These are phyloP conservation scores for Tetraselmis chui DNA, from an alignment of 139 green algal species.

Conservation along the genomic window DNA sequence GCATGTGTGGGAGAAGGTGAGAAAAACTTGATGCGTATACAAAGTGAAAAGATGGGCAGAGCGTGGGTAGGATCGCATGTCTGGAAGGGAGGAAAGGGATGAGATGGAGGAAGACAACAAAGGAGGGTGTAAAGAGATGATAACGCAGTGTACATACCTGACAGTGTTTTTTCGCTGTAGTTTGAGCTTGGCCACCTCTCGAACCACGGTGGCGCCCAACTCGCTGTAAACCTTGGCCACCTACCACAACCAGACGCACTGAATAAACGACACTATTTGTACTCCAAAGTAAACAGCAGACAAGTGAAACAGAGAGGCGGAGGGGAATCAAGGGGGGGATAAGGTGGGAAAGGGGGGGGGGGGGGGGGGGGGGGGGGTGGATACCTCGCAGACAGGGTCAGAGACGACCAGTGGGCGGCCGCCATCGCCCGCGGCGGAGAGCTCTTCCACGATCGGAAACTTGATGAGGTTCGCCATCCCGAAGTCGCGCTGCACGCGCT, in stretches of 20 bases:
- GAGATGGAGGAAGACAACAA: too few relatives aligned
- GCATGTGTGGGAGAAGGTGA: too few relatives aligned
- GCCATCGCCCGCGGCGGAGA: slow-evolving; percentile 83
- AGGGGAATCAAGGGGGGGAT: background rate
- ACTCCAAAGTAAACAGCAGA: too few relatives aligned
- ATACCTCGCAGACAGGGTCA: slow-evolving; percentile 47
- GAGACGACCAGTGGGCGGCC: slow-evolving; percentile 81
- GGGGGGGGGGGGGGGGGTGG: slow-evolving; percentile 1
- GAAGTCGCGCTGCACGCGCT: slow-evolving; percentile 80
- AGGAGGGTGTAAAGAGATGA: too few relatives aligned
- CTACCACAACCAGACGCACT: too few relatives aligned
- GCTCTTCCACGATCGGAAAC: slow-evolving; percentile 86
- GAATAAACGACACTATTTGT: too few relatives aligned
- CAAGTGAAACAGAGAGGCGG: background rate
- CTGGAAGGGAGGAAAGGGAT: too few relatives aligned
- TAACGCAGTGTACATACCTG: slow-evolving; percentile 10
- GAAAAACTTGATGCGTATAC: too few relatives aligned
- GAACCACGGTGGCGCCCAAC: slow-evolving; percentile 85
- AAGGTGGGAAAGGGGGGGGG: too few relatives aligned
- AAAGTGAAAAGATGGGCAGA: too few relatives aligned
- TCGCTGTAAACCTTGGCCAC: slow-evolving; percentile 67
- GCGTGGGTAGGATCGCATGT: too few relatives aligned
- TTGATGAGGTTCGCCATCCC: slow-evolving; percentile 85
- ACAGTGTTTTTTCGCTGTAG: slow-evolving; percentile 12
- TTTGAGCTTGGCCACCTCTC: slow-evolving; percentile 81